phyloP scores from a whole-genome alignment of 176 grass and related monocot species.

The Tillandsia leiboldiana region DNA sequence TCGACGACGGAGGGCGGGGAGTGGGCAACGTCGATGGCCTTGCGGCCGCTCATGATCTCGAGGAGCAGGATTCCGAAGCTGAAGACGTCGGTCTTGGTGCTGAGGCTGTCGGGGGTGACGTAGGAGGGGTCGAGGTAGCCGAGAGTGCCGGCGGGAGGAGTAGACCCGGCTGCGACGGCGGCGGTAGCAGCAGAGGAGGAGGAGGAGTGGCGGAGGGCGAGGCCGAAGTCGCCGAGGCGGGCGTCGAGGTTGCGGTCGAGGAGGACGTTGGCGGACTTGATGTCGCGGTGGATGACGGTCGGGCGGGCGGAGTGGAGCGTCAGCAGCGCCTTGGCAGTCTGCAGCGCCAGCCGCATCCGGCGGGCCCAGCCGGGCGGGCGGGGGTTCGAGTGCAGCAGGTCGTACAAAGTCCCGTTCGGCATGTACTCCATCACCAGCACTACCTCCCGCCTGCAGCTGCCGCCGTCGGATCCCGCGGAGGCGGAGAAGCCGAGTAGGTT shows the following conservation, averaged over 20 bases:
- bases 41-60: conserved; percentile 94
- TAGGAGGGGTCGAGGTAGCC: conserved; percentile 95
- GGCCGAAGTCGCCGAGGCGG: conserved; percentile 83
- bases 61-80: conserved; percentile 98
- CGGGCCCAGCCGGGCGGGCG: conserved; percentile 55
- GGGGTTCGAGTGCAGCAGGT: conserved; percentile 72
- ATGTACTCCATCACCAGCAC: conserved; percentile 88
- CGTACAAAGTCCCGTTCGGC: conserved; percentile 93
- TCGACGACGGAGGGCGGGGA: conserved; percentile 95
- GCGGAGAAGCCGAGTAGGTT: conserved; percentile 86
- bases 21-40: conserved; percentile 86
- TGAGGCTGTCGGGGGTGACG: conserved; percentile 86
- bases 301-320: conserved; percentile 67
- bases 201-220: conserved; percentile 43
- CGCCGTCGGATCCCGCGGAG: conserved; percentile 3
- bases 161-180: conserved; percentile 20
- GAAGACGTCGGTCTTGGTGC: conserved; percentile 99
- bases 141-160: conserved; percentile 68
- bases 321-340: conserved; percentile 62
- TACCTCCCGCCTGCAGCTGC: background rate
- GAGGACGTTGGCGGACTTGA: conserved; percentile 73
- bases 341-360: conserved; percentile 71
- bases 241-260: conserved; percentile 75
- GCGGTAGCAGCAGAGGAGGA: conserved; percentile 1
- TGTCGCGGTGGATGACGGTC: conserved; percentile 63